phyloP scores from a whole-genome alignment of 164 flowering plant genomes.

The Vitis cinerea region DNA sequence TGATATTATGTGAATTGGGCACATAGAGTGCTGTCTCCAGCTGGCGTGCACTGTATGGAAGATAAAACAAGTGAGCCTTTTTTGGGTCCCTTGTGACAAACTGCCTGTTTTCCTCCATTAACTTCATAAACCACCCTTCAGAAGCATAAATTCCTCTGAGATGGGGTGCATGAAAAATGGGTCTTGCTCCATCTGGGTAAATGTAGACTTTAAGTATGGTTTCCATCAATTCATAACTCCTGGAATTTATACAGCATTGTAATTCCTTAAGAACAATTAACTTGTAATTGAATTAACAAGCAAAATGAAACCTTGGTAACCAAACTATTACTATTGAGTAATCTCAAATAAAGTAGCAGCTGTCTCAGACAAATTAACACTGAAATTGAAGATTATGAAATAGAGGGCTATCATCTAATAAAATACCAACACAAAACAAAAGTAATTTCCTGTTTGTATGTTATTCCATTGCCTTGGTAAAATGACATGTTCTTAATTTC shows the following conservation, averaged over 20 bases:
- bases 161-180: constrained; percentile 62
- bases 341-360: background rate
- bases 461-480: background rate
- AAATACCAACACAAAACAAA: background rate
- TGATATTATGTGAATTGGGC: constrained; percentile 50
- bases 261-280: background rate
- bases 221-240: constrained; percentile 81
- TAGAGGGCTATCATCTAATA: background rate
- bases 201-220: constrained; percentile 63
- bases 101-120: constrained; percentile 54
- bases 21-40: constrained; percentile 50
- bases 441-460: background rate
- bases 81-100: constrained; percentile 62
- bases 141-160: constrained; percentile 70
- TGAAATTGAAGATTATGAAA: background rate
- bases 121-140: constrained; percentile 83
- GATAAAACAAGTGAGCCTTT: constrained; percentile 71
- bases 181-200: constrained; percentile 57
- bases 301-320: no score
- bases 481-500: no score
- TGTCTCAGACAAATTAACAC: background rate
- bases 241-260: constrained; percentile 18
- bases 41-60: constrained; percentile 72
- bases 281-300: no score
- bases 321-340: no score